A percentile compares a stretch with the other conserved stretches of the same genome.
Conservation (phyloP, 345 rosid species). For the Arabidopsis thaliana region TAIR10.1 NC_003070.9:27678501-27679000, state of each 20-base stretch:
- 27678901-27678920: neutral
- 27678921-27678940: neutral
- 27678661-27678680: neutral
- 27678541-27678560: constrained; percentile 53
- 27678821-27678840: constrained; percentile 49
- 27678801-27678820: constrained; percentile 31
- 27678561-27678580: constrained; percentile 62
- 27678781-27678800: constrained; percentile 29
- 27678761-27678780: constrained; percentile 44
- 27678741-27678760: constrained; percentile 41
- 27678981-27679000: constrained; percentile 53
- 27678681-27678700: neutral
- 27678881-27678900: neutral
- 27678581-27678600: constrained; percentile 66
- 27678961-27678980: constrained; percentile 52
- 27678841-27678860: constrained; percentile 44
- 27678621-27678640: constrained; percentile 60
- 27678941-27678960: neutral
- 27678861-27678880: constrained; percentile 35
- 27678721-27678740: neutral
- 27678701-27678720: neutral
- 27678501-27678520: constrained; percentile 71
- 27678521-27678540: constrained; percentile 49
- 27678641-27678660: constrained; percentile 9
- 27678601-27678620: constrained; percentile 64